These are phyloP conservation scores for Jamesozyma hellenica DNA, from an alignment of 805 yeast species.

Conservation along the genomic window DNA sequence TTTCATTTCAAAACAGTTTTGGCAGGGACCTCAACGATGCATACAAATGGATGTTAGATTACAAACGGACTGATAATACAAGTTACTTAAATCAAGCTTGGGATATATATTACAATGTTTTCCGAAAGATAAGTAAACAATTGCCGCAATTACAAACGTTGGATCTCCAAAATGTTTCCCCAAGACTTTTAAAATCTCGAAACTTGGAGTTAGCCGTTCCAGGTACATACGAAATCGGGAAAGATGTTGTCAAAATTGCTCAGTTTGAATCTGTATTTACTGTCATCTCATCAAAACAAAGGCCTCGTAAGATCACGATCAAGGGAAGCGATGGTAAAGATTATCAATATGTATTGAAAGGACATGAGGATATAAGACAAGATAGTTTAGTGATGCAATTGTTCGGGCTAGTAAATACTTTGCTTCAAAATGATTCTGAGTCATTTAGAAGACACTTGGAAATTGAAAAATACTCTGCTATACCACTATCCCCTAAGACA, in stretches of 20 bases:
- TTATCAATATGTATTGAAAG: constrained; percentile 74
- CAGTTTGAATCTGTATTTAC: constrained; percentile 74
- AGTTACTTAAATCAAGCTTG: constrained; percentile 92
- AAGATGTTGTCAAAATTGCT: constrained; percentile 60
- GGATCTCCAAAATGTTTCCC: constrained; percentile 90
- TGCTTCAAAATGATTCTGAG: constrained; percentile 82
- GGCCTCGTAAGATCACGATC: constrained; percentile 77
- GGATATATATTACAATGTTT: constrained; percentile 92
- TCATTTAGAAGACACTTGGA: constrained; percentile 93
- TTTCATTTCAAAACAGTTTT: constrained; percentile 84
- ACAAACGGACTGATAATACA: constrained; percentile 72
- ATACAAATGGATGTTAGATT: constrained; percentile 83
- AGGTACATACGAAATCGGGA: constrained; percentile 83
- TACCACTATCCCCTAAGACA: constrained; percentile 93
- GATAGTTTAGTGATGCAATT: constrained; percentile 96
- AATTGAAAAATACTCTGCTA: constrained; percentile 85
- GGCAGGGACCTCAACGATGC: constrained; percentile 92
- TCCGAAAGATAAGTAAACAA: constrained; percentile 82
- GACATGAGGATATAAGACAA: constrained; percentile 96
- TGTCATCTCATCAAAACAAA: constrained; percentile 88
- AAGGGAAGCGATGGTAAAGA: constrained; percentile 88
- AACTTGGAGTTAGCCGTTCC: constrained; percentile 86
- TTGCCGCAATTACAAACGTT: constrained; percentile 76
- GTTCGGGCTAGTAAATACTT: constrained; percentile 88
- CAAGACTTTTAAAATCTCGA: constrained; percentile 66